Evolutionary conservation across 257 asterid genomes (phyloP).

Genomic region (Solanum peruvianum): DNA sequence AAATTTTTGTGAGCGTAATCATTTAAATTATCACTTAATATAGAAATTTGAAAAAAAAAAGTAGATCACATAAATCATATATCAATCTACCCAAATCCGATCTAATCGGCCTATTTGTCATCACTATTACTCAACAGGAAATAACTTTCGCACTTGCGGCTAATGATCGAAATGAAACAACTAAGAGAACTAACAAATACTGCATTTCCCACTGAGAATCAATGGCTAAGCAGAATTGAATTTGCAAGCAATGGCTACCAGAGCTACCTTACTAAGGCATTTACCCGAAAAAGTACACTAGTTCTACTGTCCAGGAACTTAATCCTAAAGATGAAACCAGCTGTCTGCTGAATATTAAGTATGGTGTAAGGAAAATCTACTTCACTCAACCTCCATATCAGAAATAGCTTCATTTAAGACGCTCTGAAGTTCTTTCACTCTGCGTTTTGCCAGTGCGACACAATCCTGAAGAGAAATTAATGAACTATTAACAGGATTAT

Average conservation of each 20-base stretch:
- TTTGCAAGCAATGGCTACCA: neutral
- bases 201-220: neutral
- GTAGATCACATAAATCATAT: neutral
- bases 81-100: neutral
- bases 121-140: neutral
- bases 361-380: neutral
- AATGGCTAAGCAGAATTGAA: neutral
- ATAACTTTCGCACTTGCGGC: neutral
- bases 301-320: neutral
- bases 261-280: neutral
- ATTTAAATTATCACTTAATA: no score
- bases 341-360: neutral
- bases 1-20: no score
- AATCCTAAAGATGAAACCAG: neutral
- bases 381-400: conserved; percentile 63
- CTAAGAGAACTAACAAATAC: neutral
- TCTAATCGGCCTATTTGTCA: neutral
- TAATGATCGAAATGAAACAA: neutral
- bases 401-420: conserved; percentile 57
- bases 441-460: conserved; percentile 37
- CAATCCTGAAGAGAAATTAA: conserved; percentile 52
- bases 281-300: neutral
- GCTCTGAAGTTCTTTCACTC: conserved; percentile 54
- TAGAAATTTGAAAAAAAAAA: no score
- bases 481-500: neutral